Base-by-base conservation (phyloP, 2,329 filamentous ascomycete species). In the Pseudogymnoascus destructans region DNA sequence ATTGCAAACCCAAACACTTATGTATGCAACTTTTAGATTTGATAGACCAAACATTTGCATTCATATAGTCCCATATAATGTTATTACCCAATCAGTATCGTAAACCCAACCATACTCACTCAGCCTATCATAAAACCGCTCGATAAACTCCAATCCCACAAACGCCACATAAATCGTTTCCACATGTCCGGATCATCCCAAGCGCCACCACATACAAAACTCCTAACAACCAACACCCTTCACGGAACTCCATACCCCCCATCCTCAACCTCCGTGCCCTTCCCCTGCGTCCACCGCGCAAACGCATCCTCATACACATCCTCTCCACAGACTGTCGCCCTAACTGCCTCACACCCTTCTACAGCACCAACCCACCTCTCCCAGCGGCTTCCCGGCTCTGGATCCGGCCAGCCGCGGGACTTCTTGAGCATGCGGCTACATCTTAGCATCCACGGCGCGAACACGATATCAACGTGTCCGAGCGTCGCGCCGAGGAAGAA, bases 371-470 rank as follows among this genome's bases (percentile, higher is more conserved):
- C 62, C 69, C 71, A 73, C 8, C 63, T 62, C 25, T 65, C 70
- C 64, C 71, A 70, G 60, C 70, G 64, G 38, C 67, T 72, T 8
- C 66, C 66, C 15, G 66, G 65, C 25, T 66, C 59, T 13, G 71
- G 69, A 55, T 71, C 67, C 30, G 65, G 66, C 71, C 71, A 73
- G 13, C 65, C 69, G 40, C 71, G 67, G 58, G 72, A 73, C 49
- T 68, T 69, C 46, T 71, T 69, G 57, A 73, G 61, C 7, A 73
- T 70, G 19, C 68, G 63, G n/a, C 64, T 63, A 27, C 71, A 63
- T 3, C 71, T 70, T 21, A 73, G 62, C 63, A 73, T 68, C 71
- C 71, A 73, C 10, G 72, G 72, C 13, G 71, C 72, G 38, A 73
- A 67, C 54, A 69, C 69, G 38, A 73, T 65, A 59, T 73, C 72